phyloP scores from a whole-genome alignment of 176 grass and related monocot species.

The Oryza meyeriana region DNA sequence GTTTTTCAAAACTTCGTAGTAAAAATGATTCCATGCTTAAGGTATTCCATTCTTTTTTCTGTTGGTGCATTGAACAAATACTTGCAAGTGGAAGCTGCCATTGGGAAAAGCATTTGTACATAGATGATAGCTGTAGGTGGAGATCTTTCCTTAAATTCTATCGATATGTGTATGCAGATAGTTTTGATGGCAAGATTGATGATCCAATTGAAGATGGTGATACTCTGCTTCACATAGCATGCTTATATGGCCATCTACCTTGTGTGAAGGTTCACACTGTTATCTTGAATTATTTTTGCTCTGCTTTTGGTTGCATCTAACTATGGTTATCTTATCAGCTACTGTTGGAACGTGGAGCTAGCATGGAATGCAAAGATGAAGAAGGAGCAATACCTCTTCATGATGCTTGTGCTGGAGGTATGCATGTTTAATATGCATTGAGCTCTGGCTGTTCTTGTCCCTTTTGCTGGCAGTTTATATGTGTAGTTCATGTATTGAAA shows the following conservation, averaged over 20 bases:
- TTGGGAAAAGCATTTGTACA: background rate
- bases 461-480: background rate
- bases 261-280: constrained; percentile 78
- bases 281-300: background rate
- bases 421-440: background rate
- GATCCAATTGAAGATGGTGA: constrained; percentile 99
- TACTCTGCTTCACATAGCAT: constrained; percentile 87
- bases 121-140: background rate
- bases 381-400: constrained; percentile 96
- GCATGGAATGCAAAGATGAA: constrained; percentile 89
- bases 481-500: background rate
- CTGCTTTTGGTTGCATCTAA: background rate
- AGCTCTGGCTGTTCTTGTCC: background rate
- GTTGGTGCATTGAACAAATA: background rate
- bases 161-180: constrained; percentile 49
- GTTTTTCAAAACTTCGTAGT: background rate
- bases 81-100: background rate
- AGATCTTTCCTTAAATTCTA: background rate
- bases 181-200: constrained; percentile 68
- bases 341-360: constrained; percentile 72
- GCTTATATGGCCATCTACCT: constrained; percentile 93
- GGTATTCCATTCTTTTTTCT: background rate
- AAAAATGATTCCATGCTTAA: background rate
- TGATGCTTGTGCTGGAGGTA: constrained; percentile 94
- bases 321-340: constrained; percentile 39